phyloP scores from a whole-genome alignment of 768 basidiomycete species.

The Amylocystis lapponica region DNA sequence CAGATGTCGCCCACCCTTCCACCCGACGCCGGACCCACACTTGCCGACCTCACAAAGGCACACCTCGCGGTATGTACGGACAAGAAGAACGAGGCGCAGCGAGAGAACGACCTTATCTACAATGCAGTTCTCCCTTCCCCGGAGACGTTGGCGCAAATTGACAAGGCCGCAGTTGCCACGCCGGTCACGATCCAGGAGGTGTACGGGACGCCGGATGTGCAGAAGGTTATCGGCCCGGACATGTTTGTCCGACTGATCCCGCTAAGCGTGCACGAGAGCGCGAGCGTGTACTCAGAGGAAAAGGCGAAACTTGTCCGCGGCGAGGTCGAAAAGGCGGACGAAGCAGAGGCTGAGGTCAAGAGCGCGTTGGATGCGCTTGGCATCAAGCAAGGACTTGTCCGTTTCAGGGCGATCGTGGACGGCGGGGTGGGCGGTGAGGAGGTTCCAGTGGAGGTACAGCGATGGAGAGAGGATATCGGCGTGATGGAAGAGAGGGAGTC shows the following conservation, averaged over 20 bases:
- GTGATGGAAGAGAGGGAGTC: constrained; percentile 63
- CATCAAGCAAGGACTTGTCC: constrained; percentile 61
- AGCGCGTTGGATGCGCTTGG: constrained; percentile 80
- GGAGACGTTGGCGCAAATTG: constrained; percentile 74
- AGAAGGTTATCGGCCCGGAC: constrained; percentile 91
- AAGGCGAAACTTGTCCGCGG: constrained; percentile 91
- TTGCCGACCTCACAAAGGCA: constrained; percentile 79
- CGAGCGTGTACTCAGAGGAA: constrained; percentile 96
- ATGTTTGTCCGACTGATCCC: constrained; percentile 86
- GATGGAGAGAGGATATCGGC: constrained; percentile 70
- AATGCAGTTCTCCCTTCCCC: constrained; percentile 80
- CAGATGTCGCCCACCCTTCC: constrained; percentile 79
- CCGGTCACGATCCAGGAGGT: constrained; percentile 93
- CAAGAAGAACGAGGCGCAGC: constrained; percentile 64
- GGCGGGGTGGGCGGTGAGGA: constrained; percentile 58
- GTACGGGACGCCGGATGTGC: constrained; percentile 84
- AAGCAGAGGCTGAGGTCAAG: constrained; percentile 72
- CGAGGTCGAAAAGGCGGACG: constrained; percentile 85
- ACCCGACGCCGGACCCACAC: constrained; percentile 73
- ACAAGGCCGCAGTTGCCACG: constrained; percentile 76
- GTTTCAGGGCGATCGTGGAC: constrained; percentile 68
- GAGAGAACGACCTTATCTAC: constrained; percentile 97
- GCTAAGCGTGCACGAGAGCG: constrained; percentile 91
- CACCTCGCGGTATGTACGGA: constrained; percentile 76
- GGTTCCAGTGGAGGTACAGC: constrained; percentile 62